phyloP scores from a whole-genome alignment of 352 stramenopile genomes.

The Pythium oligandrum region DNA sequence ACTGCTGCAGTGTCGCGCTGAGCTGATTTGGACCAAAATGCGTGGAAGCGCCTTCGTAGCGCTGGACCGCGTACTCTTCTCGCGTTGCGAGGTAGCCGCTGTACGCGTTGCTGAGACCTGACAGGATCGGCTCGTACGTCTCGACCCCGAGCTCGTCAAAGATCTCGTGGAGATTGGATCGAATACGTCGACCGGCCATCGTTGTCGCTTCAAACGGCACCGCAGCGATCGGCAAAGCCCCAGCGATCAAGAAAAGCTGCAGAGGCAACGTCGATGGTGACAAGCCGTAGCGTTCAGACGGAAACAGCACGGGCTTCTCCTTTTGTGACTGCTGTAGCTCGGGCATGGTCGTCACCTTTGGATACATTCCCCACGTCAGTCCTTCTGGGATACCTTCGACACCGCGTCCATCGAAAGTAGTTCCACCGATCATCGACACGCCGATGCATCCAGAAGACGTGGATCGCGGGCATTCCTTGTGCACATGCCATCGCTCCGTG shows the following conservation, averaged over 20 bases:
- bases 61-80: conserved; percentile 83
- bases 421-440: conserved; percentile 81
- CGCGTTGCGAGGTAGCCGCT: conserved; percentile 81
- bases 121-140: conserved; percentile 49
- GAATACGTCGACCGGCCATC: conserved; percentile 74
- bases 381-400: conserved; percentile 56
- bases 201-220: conserved; percentile 83
- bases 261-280: conserved; percentile 68
- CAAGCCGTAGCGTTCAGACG: conserved; percentile 65
- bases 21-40: conserved; percentile 87
- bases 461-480: conserved; percentile 58
- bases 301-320: conserved; percentile 79
- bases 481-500: conserved; percentile 54
- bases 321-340: conserved; percentile 68
- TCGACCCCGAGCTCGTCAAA: conserved; percentile 19
- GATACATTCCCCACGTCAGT: conserved; percentile 62
- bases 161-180: conserved; percentile 26
- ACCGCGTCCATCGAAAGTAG: conserved; percentile 70
- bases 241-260: conserved; percentile 61
- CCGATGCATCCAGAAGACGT: conserved; percentile 80
- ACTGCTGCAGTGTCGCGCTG: conserved; percentile 70
- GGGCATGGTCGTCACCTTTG: conserved; percentile 68
- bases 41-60: conserved; percentile 87
- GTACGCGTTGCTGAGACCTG: conserved; percentile 79
- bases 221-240: conserved; percentile 53